A percentile compares a stretch with the other conserved stretches of the same genome.
These are phyloP conservation scores for Fonsecaea nubica DNA, from an alignment of 2,329 filamentous ascomycete genomes.

Conservation along the genomic window DNA sequence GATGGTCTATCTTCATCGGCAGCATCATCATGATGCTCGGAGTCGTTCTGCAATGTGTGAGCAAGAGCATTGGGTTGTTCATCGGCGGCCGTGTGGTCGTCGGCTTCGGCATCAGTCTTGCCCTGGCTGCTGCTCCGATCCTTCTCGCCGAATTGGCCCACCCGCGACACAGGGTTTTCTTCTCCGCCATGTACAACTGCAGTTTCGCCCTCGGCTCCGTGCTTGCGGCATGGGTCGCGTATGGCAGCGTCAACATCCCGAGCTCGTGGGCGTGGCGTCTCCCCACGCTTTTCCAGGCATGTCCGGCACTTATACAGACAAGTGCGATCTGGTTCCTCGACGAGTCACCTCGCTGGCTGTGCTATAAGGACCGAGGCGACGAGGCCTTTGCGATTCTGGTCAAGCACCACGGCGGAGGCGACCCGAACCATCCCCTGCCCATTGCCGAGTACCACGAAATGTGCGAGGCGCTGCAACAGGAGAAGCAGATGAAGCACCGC, in stretches of 20 bases:
- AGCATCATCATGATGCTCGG: conserved; percentile 55
- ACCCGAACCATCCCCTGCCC: conserved; percentile 29
- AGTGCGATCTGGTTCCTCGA: conserved; percentile 42
- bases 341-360: conserved; percentile 34
- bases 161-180: conserved; percentile 55
- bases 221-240: conserved; percentile 57
- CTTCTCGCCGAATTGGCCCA: conserved; percentile 55
- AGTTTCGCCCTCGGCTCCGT: conserved; percentile 61
- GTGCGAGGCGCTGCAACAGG: conserved; percentile 66
- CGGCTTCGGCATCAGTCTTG: conserved; percentile 64
- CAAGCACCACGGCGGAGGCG: conserved; percentile 41
- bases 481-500: conserved; percentile 51
- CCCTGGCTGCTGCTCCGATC: conserved; percentile 47
- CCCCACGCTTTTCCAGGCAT: conserved; percentile 53
- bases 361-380: conserved; percentile 35
- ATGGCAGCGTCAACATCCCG: conserved; percentile 48
- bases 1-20: conserved; percentile 55
- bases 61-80: conserved; percentile 52
- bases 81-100: conserved; percentile 66
- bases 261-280: conserved; percentile 62
- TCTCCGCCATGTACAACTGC: conserved; percentile 60
- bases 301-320: conserved; percentile 39
- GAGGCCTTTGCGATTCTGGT: conserved; percentile 38
- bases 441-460: conserved; percentile 63
- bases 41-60: conserved; percentile 44